A percentile compares a stretch with the other conserved stretches of the same genome.
These are phyloP conservation scores for Globisporangium solare DNA, from an alignment of 352 stramenopile species.

Conservation along the genomic window DNA sequence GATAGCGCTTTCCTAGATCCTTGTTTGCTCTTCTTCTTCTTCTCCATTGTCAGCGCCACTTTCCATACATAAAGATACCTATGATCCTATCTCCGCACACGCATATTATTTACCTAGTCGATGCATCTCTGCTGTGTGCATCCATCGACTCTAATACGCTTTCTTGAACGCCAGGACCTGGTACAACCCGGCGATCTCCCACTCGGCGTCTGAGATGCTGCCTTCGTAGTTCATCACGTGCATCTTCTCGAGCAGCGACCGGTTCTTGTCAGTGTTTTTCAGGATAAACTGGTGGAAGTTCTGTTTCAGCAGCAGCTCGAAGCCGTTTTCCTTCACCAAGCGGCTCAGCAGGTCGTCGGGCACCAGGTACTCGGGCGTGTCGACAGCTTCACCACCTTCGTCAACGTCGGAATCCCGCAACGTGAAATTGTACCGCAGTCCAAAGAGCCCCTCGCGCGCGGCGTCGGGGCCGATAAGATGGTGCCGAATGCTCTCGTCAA, in stretches of 20 bases:
- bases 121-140: no score
- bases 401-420: conserved; percentile 72
- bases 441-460: conserved; percentile 51
- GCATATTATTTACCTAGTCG: background rate
- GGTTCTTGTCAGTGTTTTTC: conserved; percentile 70
- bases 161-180: conserved; percentile 85
- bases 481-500: conserved; percentile 50
- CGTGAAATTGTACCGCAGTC: conserved; percentile 90
- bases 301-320: conserved; percentile 79
- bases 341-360: conserved; percentile 72
- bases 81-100: background rate
- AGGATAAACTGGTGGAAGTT: conserved; percentile 84
- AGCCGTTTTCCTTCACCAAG: conserved; percentile 66
- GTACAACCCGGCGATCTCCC: conserved; percentile 83
- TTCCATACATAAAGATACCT: conserved; percentile 6
- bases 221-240: conserved; percentile 84
- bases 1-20: conserved; percentile 27
- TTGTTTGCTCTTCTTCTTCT: background rate
- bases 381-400: conserved; percentile 73
- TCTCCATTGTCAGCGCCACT: background rate
- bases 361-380: conserved; percentile 90
- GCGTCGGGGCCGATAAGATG: conserved; percentile 39
- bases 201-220: conserved; percentile 81
- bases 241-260: conserved; percentile 76
- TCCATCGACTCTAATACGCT: conserved; percentile 24